Evolutionary conservation across 2,329 filamentous ascomycete species (phyloP), one percentile per base, ranked within the genome.

Genomic region (Colletotrichum camelliae): DNA sequence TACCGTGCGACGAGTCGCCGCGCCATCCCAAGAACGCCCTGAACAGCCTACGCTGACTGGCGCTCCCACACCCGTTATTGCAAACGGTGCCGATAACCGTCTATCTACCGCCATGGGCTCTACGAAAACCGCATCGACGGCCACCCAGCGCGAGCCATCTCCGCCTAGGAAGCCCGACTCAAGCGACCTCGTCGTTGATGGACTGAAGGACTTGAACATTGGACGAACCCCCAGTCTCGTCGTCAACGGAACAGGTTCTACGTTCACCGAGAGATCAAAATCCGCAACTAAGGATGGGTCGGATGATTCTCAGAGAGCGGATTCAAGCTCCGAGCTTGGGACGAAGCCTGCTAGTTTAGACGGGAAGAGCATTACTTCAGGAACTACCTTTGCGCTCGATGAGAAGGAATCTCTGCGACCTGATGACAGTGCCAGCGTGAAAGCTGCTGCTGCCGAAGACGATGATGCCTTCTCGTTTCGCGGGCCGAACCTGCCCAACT

Each of bases 331-430:
- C 4, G 92, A 93, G 72, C 85, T 93, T 33, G 91, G 89, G 52
- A 96, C 93, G 4, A 98, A 98, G 85, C 95, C 95, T 67, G 94
- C 95, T 43, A 98, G 96, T 82, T 89, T 98, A 55, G 96, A 98
- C 83, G 96, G 95, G 65, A 98, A 98, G 86, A 98, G 96, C 83
- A 95, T 97, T 80, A 95, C 95, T 6, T 98, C 96, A 31, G 95
- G 95, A 18, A 98, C 95, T 6, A 98, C 96, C 0, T 98, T 98
- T 85, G 96, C 95, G n/a, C 88, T 98, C 82, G 96, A 98, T 81
- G 96, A 98, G 85, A 98, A 98, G 83, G 96, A 98, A 83, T 98
- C 96, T 7, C 89, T 98, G 70, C 93, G 96, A 15, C 96, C 96
- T 10, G 96, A 98, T 85, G 96, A 98, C 82, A 98, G 96, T 84